These are phyloP conservation scores for Trichophyton schoenleinii DNA, from an alignment of 2,329 filamentous ascomycete genomes.

Conservation along the genomic window DNA sequence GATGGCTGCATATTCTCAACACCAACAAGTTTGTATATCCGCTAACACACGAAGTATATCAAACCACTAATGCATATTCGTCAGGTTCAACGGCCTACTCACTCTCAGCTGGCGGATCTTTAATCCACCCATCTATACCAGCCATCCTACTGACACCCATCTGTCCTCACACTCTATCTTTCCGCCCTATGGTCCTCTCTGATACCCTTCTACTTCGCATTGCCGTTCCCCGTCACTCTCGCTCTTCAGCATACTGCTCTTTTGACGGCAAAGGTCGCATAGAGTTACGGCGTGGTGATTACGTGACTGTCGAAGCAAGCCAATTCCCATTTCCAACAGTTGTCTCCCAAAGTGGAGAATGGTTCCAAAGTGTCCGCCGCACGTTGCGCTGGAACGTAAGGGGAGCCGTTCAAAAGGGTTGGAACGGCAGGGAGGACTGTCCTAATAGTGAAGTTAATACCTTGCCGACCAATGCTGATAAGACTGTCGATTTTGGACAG, in stretches of 20 bases:
- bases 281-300: constrained; percentile 83
- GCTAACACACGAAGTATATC: constrained; percentile 3
- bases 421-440: constrained; percentile 38
- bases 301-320: constrained; percentile 89
- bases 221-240: constrained; percentile 68
- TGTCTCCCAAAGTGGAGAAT: constrained; percentile 76
- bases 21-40: constrained; percentile 53
- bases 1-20: constrained; percentile 98
- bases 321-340: constrained; percentile 97
- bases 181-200: constrained; percentile 93
- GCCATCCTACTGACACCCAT: constrained; percentile 95
- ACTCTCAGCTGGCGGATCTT: constrained; percentile 82
- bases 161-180: constrained; percentile 91
- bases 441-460: constrained; percentile 17
- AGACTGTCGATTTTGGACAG: not conserved
- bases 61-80: not conserved
- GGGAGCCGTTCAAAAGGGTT: constrained; percentile 83
- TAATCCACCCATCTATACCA: constrained; percentile 93
- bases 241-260: constrained; percentile 88
- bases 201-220: constrained; percentile 89
- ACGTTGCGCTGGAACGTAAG: constrained; percentile 92
- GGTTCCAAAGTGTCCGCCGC: constrained; percentile 90
- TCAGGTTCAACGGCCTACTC: constrained; percentile 80
- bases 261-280: constrained; percentile 96
- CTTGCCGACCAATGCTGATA: not conserved